Evolutionary conservation across 805 yeast genomes (phyloP), one percentile per base, ranked within the genome.

Genomic region (Naumovozyma baii): DNA sequence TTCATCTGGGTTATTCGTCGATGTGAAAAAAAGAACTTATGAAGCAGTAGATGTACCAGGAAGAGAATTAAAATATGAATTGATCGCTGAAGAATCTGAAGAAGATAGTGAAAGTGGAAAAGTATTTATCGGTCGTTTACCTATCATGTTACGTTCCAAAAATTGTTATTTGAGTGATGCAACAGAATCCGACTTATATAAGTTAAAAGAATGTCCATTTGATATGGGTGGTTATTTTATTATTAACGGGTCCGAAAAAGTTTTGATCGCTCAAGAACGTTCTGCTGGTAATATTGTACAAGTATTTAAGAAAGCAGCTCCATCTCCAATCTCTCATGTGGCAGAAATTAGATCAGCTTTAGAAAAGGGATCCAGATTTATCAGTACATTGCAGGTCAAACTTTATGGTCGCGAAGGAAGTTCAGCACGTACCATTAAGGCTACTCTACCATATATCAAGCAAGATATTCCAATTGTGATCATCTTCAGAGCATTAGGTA

Each of bases 191-290:
- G 98, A 92, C 64, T 76, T 88, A 55, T 92, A 88, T 66, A 94
- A 87, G 54, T 75, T 92, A 59, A 88, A 92, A 64, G 99, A 92
- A 67, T 92, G 99, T 68, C 98, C 98, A 25, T 92, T 85, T 65
- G 99, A 92, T 72, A 94, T 92, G 94, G 99, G 99, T 64, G 99
- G 99, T 46, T 92, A 92, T 65, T 92, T 92, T 61, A 88, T 92
- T 52, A 92, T 92, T 59, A 92, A 92, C 68, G 99, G 99, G 54
- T 86, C 96, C 16, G 99, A 92, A 63, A 92, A 92, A 63, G 99
- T 92, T 41, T 71, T 92, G 56, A 92, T 92, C 69, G 99, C 99
- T 25, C 99, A 92, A 67, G 99, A 92, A 66, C 78, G 99, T 63
- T 80, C 92, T 44, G 97, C 99, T 12, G 99, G 98, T 36, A 92